Base-by-base conservation (phyloP, 805 yeast species). In the Hemisphaericaspora nanyangensis region DNA sequence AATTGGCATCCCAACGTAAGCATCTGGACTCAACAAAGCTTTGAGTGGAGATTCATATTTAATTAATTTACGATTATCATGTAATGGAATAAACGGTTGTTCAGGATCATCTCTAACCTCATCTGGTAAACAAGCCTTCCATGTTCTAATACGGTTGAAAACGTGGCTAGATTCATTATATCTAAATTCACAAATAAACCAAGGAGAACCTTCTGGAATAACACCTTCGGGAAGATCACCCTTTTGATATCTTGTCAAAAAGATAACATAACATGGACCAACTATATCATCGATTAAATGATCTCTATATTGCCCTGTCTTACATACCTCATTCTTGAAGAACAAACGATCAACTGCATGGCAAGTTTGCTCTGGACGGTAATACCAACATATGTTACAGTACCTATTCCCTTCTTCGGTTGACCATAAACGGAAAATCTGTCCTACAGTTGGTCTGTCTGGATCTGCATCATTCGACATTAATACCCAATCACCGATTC, bases 91-190 rank as follows among this genome's bases (percentile, higher is more conserved):
- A 17, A 85, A 79, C 25, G 85, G 84, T 41, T 66, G 70, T 54
- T 90, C 97, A 52, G 86, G 91, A 39, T 72, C 69, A 47, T 85
- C 89, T 52, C 98, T 79, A 34, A 91, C 85, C 61, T 91, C 98
- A 61, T 93, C 98, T 0, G 99, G 99, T 49, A 93, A 73, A 69
- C 98, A 93, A 6, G 97, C 97, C 62, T 88, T 91, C 99, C 99
- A 93, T 2, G 99, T 91, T 56, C 98, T 77, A 53, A 93, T 93
- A 57, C 91, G 85, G 63, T 91, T 93, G 72, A 93, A 93, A 20
- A 82, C 82, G 60, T 87, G 86, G 52, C 87, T 95, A 39, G 78
- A 74, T 58, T 91, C 97, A 57, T 91, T 91, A 64, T 90, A 93
- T 54, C 99, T 80, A 60, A 79, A 86, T 62, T 93, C 99, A 67